Conservation (phyloP, 1,139 yeast species). For the Yamadazyma dendronema region DNA sequence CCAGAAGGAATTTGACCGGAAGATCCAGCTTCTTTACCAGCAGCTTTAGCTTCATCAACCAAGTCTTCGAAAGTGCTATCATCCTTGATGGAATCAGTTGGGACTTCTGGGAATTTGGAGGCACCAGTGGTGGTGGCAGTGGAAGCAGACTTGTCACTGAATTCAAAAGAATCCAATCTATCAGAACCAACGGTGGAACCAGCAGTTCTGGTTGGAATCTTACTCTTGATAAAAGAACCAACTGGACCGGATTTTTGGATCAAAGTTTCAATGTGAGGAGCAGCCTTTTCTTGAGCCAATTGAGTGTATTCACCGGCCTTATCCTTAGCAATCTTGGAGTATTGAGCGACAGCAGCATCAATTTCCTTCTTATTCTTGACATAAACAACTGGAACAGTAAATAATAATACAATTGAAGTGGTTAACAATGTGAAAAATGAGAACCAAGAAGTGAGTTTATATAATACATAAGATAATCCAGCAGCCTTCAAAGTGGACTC, state of each 20-base stretch:
- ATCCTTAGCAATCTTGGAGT: conserved; percentile 53
- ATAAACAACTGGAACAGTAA: conserved; percentile 77
- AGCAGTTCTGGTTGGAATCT: conserved; percentile 70
- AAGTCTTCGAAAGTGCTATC: conserved; percentile 25
- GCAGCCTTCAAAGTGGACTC: conserved; percentile 74
- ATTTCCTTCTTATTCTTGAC: conserved; percentile 73
- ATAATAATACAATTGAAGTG: conserved; percentile 57
- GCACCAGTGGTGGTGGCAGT: conserved; percentile 31
- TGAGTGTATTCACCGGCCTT: conserved; percentile 53
- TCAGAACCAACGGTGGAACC: conserved; percentile 62
- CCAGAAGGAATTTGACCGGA: conserved; percentile 1
- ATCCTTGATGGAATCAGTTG: conserved; percentile 34
- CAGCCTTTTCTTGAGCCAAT: conserved; percentile 55
- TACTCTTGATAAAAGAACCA: conserved; percentile 53
- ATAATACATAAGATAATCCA: conserved; percentile 59
- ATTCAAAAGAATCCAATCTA: conserved; percentile 21
- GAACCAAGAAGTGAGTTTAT: conserved; percentile 73
- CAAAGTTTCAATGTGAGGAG: conserved; percentile 42
- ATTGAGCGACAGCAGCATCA: conserved; percentile 66
- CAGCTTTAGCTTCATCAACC: conserved; percentile 21
- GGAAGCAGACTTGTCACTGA: conserved; percentile 9
- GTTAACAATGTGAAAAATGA: conserved; percentile 69
- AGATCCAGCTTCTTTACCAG: conserved; percentile 11
- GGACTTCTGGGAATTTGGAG: conserved; percentile 49
- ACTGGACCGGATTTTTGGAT: conserved; percentile 66